Conservation (phyloP, 2,329 filamentous ascomycete species). For the Cercospora zeina region DNA sequence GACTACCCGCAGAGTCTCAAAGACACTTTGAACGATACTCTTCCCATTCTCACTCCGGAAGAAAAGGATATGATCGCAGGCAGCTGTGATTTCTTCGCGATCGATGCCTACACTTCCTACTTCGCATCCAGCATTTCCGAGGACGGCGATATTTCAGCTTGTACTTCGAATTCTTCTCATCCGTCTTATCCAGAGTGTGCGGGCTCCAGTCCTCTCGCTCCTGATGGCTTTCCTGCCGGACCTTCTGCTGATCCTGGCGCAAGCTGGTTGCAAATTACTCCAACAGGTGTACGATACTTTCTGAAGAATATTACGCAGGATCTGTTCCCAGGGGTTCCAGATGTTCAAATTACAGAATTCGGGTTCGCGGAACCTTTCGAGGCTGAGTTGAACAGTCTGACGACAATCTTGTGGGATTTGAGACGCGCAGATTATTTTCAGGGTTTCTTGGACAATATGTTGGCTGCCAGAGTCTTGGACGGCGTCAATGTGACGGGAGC, state of each 20-base stretch:
- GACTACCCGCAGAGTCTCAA: conserved; percentile 48
- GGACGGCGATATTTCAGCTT: conserved; percentile 41
- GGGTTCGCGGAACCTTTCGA: conserved; percentile 44
- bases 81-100: conserved; percentile 42
- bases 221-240: conserved; percentile 49
- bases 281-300: conserved; percentile 41
- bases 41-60: conserved; percentile 38
- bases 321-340: conserved; percentile 46
- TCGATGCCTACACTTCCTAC: conserved; percentile 43
- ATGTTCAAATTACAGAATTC: conserved; percentile 43
- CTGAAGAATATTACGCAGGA: conserved; percentile 42
- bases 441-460: conserved; percentile 40
- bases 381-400: conserved; percentile 34
- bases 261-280: conserved; percentile 42
- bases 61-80: conserved; percentile 40
- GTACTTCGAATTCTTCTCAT: conserved; percentile 44
- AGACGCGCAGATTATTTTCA: conserved; percentile 37
- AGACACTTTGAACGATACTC: conserved; percentile 39
- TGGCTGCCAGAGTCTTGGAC: conserved; percentile 42
- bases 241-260: conserved; percentile 43
- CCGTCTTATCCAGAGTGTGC: conserved; percentile 48
- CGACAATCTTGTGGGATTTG: conserved; percentile 38
- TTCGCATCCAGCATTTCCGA: conserved; percentile 40
- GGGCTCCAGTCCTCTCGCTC: conserved; percentile 33
- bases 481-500: conserved; percentile 41